Evolutionary conservation across 441 rosid genomes (phyloP).

Genomic region (Gossypium gossypioides): DNA sequence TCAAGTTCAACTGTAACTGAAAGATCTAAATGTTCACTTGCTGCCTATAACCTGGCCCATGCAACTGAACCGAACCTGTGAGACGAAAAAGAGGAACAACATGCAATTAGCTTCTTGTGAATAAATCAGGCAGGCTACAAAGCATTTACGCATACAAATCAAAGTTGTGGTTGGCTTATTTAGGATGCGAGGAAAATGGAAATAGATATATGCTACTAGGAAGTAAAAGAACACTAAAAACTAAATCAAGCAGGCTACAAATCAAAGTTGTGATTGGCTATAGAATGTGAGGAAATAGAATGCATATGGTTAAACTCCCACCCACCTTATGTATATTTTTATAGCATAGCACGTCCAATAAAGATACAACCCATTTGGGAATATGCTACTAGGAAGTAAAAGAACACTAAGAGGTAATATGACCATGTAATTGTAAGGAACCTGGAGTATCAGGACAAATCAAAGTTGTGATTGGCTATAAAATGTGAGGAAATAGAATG

Average conservation of each 20-base stretch:
- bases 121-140: not conserved
- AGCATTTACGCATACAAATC: not conserved
- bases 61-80: not conserved
- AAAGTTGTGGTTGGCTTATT: not conserved
- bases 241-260: not conserved
- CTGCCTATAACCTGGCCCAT: not conserved
- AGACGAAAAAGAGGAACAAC: not conserved
- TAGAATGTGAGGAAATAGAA: not conserved
- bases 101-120: not conserved
- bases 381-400: not conserved
- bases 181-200: not conserved
- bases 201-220: not conserved
- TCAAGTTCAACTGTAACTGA: not conserved
- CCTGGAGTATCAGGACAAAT: slow-evolving; percentile 21
- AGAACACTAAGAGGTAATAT: not conserved
- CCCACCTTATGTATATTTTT: not conserved
- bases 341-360: not conserved
- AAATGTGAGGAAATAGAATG: not conserved
- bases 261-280: not conserved
- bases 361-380: not conserved
- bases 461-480: not conserved
- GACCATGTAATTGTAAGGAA: not conserved
- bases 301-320: not conserved
- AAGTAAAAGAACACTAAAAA: too few species aligned
- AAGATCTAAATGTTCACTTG: not conserved